Base-by-base conservation (phyloP, 2,329 filamentous ascomycete genomes). In the Pyrenophora teres region DNA sequence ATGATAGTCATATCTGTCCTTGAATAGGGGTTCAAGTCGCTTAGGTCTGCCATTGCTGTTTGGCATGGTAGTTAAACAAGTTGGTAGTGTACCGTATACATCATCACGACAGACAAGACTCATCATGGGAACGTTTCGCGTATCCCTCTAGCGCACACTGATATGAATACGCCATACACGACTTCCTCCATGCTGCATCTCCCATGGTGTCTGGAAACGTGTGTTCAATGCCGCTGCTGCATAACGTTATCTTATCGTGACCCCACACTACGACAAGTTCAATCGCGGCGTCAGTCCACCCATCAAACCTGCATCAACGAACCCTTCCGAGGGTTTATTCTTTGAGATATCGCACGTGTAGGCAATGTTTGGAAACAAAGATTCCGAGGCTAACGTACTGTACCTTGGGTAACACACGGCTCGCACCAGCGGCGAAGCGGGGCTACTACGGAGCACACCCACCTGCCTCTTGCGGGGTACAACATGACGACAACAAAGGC, bases 361-460 rank as follows among this genome's bases (percentile, higher is more conserved):
- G 30, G 30, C 9, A 27, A 15, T 15, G 2, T 9, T 30, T 18
- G 32, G 27, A 21, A 32, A 13, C 1, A 15, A 4, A 4, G 10
- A 38, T 8, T 10, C n/a, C 18, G 15, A 25, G n/a, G 10, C 37
- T 32, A 30, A 15, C 15, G 15, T 15, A 15, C 15, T 32, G 31
- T 38, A 57, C 51, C 53, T 59, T 54, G 53, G 53, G 37, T 15
- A 54, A 51, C 31, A 16, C 27, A 42, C 52, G 30, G 13, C 30
- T 42, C 55, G 60, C 62, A 56, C 57, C 42, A 62, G 59, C 41
- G 60, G 58, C 58, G 50, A 38, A 46, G 57, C 56, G 62, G 59
- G 54, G 54, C 40, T 56, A 45, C 53, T 53, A 60, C 57, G 50
- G 18, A 40, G 23, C 23, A 25, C 23, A 25, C 23, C 23, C 23